phyloP scores from a whole-genome alignment of 2,329 filamentous ascomycete genomes.

The Claviceps monticola region DNA sequence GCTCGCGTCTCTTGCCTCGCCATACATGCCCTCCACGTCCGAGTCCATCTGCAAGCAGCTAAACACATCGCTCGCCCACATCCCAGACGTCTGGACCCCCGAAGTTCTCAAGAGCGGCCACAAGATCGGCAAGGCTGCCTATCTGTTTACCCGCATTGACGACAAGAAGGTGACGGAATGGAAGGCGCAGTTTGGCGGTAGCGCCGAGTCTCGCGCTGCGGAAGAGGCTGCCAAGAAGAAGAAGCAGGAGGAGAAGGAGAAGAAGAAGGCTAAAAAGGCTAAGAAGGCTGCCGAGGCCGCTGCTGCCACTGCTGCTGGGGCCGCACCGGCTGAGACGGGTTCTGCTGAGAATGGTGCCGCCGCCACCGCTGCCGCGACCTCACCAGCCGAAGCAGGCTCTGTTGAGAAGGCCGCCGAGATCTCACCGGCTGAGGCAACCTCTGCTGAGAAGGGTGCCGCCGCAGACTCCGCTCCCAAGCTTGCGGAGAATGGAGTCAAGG shows the following conservation, averaged over 20 bases:
- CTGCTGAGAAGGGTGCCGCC: constrained; percentile 4
- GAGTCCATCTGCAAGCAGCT: constrained; percentile 67
- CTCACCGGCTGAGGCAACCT: constrained; percentile 5
- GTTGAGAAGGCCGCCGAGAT: constrained; percentile 1
- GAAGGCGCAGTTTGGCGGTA: constrained; percentile 60
- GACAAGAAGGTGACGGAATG: constrained; percentile 71
- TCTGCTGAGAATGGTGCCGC: constrained; percentile 4
- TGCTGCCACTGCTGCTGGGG: not conserved
- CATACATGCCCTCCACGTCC: constrained; percentile 74
- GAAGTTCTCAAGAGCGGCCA: constrained; percentile 56
- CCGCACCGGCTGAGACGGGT: constrained; percentile 7
- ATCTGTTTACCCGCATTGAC: constrained; percentile 74
- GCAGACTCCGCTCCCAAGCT: not conserved
- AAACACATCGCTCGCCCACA: constrained; percentile 30
- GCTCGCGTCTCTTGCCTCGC: constrained; percentile 62
- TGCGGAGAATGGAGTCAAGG: constrained; percentile 4
- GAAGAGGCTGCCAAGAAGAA: constrained; percentile 37
- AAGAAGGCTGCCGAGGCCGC: constrained; percentile 23
- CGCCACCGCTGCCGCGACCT: not conserved
- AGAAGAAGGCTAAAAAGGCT: constrained; percentile 21
- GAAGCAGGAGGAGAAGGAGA: constrained; percentile 35
- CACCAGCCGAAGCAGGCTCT: no score
- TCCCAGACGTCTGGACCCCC: constrained; percentile 50
- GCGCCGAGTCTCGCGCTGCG: constrained; percentile 30
- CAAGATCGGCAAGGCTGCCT: constrained; percentile 64